These are phyloP conservation scores for Acanthamoeba culbertsoni DNA, from an alignment of 208 protist species.

Conservation along the genomic window DNA sequence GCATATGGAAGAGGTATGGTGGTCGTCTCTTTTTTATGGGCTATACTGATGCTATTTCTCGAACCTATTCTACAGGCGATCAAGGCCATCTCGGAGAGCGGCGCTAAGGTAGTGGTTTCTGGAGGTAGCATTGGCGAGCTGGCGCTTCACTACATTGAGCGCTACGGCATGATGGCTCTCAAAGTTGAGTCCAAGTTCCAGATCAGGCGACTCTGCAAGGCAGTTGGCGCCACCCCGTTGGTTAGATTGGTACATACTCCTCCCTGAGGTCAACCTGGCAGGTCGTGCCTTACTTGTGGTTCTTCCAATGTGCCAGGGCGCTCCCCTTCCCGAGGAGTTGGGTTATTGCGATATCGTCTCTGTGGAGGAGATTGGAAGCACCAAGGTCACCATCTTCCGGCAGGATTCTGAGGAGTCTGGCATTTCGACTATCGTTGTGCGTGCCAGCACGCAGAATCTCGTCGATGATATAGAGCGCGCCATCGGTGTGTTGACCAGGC, in stretches of 20 bases:
- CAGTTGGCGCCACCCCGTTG: slow-evolving; percentile 94
- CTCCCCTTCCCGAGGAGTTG: slow-evolving; percentile 92
- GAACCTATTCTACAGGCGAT: slow-evolving; percentile 87
- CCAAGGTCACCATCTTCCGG: slow-evolving; percentile 93
- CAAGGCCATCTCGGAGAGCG: slow-evolving; percentile 93
- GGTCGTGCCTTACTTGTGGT: not conserved
- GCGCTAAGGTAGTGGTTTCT: slow-evolving; percentile 97
- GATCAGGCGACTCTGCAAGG: slow-evolving; percentile 95
- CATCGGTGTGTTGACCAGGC: slow-evolving; percentile 71
- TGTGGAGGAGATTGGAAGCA: slow-evolving; percentile 95
- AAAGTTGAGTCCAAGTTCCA: slow-evolving; percentile 99
- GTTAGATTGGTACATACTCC: slow-evolving; percentile 85
- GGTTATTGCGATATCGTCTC: slow-evolving; percentile 94
- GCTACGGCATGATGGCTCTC: slow-evolving; percentile 97
- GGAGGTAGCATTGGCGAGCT: slow-evolving; percentile 97
- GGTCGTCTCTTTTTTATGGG: not conserved
- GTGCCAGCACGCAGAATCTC: slow-evolving; percentile 97
- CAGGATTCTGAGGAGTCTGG: slow-evolving; percentile 81
- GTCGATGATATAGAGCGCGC: slow-evolving; percentile 95
- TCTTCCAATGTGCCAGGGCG: slow-evolving; percentile 62
- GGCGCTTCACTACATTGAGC: slow-evolving; percentile 98
- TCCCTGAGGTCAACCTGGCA: not conserved
- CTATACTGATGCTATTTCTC: not conserved
- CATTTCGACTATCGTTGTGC: slow-evolving; percentile 97
- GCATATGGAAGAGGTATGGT: slow-evolving; percentile 91